Evolutionary conservation across 106 monocot genomes (phyloP).

Genomic region (Dendrobium huoshanense): DNA sequence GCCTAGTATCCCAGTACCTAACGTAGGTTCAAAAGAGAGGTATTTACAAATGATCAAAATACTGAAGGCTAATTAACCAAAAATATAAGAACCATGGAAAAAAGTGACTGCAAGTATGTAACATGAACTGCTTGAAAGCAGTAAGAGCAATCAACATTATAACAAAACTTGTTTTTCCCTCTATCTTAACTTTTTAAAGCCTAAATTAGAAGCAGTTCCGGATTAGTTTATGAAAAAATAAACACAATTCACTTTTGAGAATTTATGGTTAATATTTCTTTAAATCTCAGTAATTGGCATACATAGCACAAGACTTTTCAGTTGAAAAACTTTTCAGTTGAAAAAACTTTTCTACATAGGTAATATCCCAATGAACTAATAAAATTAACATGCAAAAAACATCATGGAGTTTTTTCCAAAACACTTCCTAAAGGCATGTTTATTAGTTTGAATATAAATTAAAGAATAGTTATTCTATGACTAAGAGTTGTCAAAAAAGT

Average conservation of each 20-base stretch:
- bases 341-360: background rate
- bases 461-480: background rate
- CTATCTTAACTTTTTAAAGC: background rate
- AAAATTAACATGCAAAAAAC: background rate
- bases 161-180: background rate
- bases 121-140: background rate
- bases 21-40: background rate
- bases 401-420: background rate
- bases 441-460: background rate
- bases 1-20: conserved; percentile 94
- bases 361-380: background rate
- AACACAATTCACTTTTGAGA: background rate
- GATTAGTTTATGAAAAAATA: background rate
- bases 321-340: background rate
- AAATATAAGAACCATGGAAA: background rate
- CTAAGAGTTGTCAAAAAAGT: too few species aligned
- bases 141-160: background rate
- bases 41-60: background rate
- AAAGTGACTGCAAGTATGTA: background rate
- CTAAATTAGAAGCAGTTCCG: background rate
- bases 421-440: background rate
- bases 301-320: background rate
- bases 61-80: background rate
- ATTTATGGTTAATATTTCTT: background rate
- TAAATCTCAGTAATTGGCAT: background rate